These are phyloP conservation scores for Piper betle DNA, from an alignment of 164 flowering plant genomes.

Conservation along the genomic window DNA sequence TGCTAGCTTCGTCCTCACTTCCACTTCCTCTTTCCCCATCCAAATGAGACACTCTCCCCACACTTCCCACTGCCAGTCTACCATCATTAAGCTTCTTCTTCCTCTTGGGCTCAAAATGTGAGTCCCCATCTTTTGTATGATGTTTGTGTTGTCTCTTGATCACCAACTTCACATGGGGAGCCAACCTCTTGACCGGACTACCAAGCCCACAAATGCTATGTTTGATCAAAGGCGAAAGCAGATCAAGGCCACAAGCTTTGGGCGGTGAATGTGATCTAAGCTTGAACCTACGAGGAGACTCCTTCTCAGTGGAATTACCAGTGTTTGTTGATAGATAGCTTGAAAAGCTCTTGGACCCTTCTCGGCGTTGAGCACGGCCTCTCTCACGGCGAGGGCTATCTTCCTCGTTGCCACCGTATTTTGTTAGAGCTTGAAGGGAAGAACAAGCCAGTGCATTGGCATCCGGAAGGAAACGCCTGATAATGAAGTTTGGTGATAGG, in stretches of 20 bases:
- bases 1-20: neutral
- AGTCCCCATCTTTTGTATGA: neutral
- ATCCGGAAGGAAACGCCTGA: conserved; percentile 53
- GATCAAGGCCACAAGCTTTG: conserved; percentile 36
- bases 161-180: conserved; percentile 8
- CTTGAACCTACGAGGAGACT: neutral
- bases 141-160: neutral
- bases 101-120: neutral
- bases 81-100: neutral
- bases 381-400: neutral
- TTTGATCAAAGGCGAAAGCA: conserved; percentile 38
- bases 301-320: neutral
- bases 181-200: conserved; percentile 18
- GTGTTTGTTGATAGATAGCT: conserved; percentile 4
- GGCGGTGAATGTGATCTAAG: conserved; percentile 8
- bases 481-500: conserved; percentile 41
- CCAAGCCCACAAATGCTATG: conserved; percentile 35
- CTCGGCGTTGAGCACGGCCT: neutral
- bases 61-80: too few species aligned
- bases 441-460: conserved; percentile 49
- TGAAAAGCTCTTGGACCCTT: neutral
- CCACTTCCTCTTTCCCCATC: neutral
- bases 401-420: neutral
- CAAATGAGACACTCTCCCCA: neutral
- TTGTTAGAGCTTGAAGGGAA: conserved; percentile 5